Evolutionary conservation across 2,329 filamentous ascomycete genomes (phyloP), one percentile per base, ranked within the genome.

Genomic region (Aspergillus chevalieri): DNA sequence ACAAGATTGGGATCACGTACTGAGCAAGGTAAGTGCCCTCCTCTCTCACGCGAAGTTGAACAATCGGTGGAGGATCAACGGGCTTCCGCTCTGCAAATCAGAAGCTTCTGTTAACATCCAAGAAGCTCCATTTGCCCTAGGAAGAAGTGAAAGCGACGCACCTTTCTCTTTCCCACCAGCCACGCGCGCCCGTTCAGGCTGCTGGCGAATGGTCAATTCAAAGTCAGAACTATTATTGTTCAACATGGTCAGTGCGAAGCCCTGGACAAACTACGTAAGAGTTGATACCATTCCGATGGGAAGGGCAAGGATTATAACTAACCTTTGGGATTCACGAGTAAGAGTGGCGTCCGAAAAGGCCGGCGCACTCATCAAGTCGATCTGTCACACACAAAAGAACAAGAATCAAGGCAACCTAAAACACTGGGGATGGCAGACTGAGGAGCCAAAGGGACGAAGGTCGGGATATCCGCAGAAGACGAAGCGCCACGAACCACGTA

Each of bases 31-130:
- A 81, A 26, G 64, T 65, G 26, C 63, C 65, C 24, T 67, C 63
- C 44, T 70, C 65, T 46, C 67, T 70, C 49, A 83, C 80, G 67
- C 71, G 69, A 43, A 95, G 77, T 70, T 92, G 84, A 43, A 95
- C 75, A 59, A 95, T 87, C 39, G 89, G 89, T 10, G 89, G 89
- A 46, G 72, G 89, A 65, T 95, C 89, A 61, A 95, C 82, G 6
- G 89, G 88, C 68, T 94, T 94, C 57, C 89, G 84, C 63, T 88
- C 86, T 87, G 65, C 49, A 47, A 10, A 47, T 33, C 33, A 33
- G 10, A 28, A 22, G 14, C 34, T n/a, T 43, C 36, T 44, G 53
- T 62, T 47, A 56, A 47, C 53, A 24, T 45, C 44, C 45, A 41
- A 34, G 30, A 14, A 34, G 10, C 30, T n/a, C 10, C 30, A 34